Percentiles rank a stretch among this genome's conserved stretches.
Evolutionary conservation across 2,329 filamentous ascomycete genomes (phyloP).

Genomic region (Fusarium bulbicola): DNA sequence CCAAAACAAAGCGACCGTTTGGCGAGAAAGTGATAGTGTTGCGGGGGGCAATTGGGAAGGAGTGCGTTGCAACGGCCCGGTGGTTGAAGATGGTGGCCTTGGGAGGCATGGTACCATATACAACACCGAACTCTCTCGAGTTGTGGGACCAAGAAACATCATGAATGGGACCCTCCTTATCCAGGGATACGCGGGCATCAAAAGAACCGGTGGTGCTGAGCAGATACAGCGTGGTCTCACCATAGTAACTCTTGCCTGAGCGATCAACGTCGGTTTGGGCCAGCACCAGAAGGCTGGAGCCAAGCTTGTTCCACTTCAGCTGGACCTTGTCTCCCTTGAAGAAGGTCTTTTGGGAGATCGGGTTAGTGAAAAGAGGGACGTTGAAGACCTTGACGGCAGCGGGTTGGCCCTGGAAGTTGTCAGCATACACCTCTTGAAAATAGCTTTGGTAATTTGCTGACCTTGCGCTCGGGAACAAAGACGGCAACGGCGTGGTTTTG

Average conservation of each 20-base stretch:
- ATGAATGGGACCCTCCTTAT: constrained; percentile 98
- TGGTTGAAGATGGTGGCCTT: constrained; percentile 99
- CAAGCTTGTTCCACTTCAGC: constrained; percentile 95
- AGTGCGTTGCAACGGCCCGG: constrained; percentile 82
- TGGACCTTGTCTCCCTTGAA: constrained; percentile 99
- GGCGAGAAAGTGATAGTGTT: constrained; percentile 97
- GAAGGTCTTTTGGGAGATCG: constrained; percentile 97
- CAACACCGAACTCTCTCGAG: constrained; percentile 95
- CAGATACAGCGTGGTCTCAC: constrained; percentile 96
- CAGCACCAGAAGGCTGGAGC: constrained; percentile 90
- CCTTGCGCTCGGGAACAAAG: constrained; percentile 96
- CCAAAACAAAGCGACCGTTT: constrained; percentile 88
- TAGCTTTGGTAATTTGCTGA: constrained; percentile 47
- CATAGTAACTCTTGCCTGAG: constrained; percentile 99
- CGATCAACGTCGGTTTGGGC: constrained; percentile 98
- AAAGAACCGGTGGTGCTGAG: constrained; percentile 91
- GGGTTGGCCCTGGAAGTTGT: constrained; percentile 77
- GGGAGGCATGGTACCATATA: constrained; percentile 99
- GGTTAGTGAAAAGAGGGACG: constrained; percentile 82
- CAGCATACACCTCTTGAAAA: constrained; percentile 4
- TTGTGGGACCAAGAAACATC: constrained; percentile 99
- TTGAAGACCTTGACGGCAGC: constrained; percentile 94
- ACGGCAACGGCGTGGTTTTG: constrained; percentile 92
- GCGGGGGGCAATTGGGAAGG: constrained; percentile 85
- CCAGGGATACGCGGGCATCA: constrained; percentile 88